phyloP scores from a whole-genome alignment of 768 basidiomycete genomes.

The Dioszegia crocea region DNA sequence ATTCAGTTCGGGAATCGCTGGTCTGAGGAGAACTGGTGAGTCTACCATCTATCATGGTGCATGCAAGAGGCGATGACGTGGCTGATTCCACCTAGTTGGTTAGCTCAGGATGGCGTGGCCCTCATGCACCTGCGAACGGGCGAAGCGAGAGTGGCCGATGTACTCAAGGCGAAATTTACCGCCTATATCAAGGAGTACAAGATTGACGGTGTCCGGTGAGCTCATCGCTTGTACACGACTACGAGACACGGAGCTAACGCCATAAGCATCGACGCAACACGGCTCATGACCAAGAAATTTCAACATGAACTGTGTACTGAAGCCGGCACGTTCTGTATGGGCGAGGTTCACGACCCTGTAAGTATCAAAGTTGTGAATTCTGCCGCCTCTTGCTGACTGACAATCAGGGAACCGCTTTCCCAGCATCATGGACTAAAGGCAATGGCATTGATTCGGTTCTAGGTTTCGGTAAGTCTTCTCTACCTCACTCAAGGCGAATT shows the following conservation, averaged over 20 bases:
- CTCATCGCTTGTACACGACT: no score
- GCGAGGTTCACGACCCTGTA: slow-evolving; percentile 30
- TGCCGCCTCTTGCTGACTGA: neutral
- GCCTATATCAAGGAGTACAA: slow-evolving; percentile 29
- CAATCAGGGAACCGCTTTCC: slow-evolving; percentile 14
- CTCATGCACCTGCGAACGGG: slow-evolving; percentile 33
- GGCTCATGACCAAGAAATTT: slow-evolving; percentile 32
- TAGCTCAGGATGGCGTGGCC: slow-evolving; percentile 24
- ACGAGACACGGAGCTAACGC: neutral
- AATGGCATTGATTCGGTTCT: slow-evolving; percentile 34
- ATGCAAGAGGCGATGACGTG: neutral
- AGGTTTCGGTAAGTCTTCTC: slow-evolving; percentile 30
- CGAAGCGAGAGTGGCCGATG: slow-evolving; percentile 20
- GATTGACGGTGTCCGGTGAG: slow-evolving; percentile 28
- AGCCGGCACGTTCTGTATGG: slow-evolving; percentile 34
- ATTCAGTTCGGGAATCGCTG: slow-evolving; percentile 29
- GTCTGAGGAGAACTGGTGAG: slow-evolving; percentile 28
- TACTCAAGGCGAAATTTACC: slow-evolving; percentile 24
- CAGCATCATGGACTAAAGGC: slow-evolving; percentile 20
- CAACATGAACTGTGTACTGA: slow-evolving; percentile 28
- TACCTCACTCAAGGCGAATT: neutral
- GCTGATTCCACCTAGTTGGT: slow-evolving; percentile 29
- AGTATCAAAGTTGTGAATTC: slow-evolving; percentile 2
- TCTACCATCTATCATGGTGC: neutral
- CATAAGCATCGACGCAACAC: slow-evolving; percentile 33